phyloP scores from a whole-genome alignment of 2,329 filamentous ascomycete genomes.

The Alternaria novae-zelandiae region DNA sequence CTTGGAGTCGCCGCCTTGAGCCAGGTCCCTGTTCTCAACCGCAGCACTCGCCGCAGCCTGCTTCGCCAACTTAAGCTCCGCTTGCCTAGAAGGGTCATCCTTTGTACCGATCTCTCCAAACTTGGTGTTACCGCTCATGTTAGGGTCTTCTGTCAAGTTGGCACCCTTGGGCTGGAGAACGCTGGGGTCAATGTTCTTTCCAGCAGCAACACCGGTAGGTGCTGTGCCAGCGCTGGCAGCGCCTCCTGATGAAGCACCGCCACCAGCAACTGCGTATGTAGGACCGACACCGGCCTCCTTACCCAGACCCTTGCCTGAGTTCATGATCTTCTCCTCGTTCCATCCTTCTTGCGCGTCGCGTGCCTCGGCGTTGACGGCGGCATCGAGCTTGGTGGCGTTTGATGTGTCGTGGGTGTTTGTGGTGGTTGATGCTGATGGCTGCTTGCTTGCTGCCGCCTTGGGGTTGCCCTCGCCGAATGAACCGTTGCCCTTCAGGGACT shows the following conservation, averaged over 20 bases:
- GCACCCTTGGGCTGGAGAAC: slow-evolving; percentile 57
- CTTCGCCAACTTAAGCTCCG: slow-evolving; percentile 49
- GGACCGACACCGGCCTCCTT: slow-evolving; percentile 45
- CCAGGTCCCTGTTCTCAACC: slow-evolving; percentile 22
- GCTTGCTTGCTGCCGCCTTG: slow-evolving; percentile 57
- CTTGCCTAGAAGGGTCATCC: slow-evolving; percentile 62
- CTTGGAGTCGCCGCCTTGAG: slow-evolving; percentile 26
- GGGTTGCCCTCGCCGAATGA: slow-evolving; percentile 66
- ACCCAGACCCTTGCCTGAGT: slow-evolving; percentile 48
- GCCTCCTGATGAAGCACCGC: slow-evolving; percentile 27
- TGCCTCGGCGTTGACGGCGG: slow-evolving; percentile 55
- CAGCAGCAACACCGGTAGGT: slow-evolving; percentile 48
- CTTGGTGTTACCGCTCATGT: slow-evolving; percentile 28
- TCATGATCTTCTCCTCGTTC: slow-evolving; percentile 49
- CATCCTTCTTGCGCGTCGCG: slow-evolving; percentile 53
- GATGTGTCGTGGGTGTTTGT: slow-evolving; percentile 64
- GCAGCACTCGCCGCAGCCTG: slow-evolving; percentile 39
- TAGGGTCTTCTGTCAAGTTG: slow-evolving; percentile 56
- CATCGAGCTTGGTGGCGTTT: slow-evolving; percentile 57
- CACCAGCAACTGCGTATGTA: slow-evolving; percentile 41
- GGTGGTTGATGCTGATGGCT: slow-evolving; percentile 61
- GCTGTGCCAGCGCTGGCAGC: slow-evolving; percentile 35
- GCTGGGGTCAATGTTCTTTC: slow-evolving; percentile 37
- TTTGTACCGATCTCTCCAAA: slow-evolving; percentile 58
- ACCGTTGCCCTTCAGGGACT: slow-evolving; percentile 68